phyloP scores from a whole-genome alignment of 2,329 filamentous ascomycete species.

The Botryotinia convoluta region DNA sequence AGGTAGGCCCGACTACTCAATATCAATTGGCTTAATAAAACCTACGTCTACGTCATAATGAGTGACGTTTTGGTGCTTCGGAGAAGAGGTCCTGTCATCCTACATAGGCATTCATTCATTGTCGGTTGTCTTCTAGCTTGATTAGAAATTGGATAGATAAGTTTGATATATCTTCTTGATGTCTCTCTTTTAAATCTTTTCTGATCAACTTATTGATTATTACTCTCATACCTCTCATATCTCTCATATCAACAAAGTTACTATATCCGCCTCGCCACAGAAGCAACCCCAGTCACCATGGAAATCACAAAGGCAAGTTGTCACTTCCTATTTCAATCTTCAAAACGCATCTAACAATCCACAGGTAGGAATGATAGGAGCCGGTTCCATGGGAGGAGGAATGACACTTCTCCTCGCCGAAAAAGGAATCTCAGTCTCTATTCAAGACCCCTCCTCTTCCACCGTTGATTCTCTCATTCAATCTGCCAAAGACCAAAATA shows the following conservation, averaged over 20 bases:
- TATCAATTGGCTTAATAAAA: background rate
- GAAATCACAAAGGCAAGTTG: background rate
- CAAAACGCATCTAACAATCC: background rate
- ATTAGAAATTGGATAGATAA: background rate
- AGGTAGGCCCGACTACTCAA: background rate
- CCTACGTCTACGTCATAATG: background rate
- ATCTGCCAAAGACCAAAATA: conserved; percentile 34
- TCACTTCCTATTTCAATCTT: background rate
- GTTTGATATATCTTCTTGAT: background rate
- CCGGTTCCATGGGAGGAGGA: conserved; percentile 55
- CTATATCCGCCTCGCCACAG: background rate
- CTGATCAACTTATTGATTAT: background rate
- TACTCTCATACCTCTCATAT: background rate
- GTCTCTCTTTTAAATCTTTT: background rate
- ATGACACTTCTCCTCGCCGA: conserved; percentile 59
- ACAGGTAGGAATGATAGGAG: conserved; percentile 55
- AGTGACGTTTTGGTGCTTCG: background rate
- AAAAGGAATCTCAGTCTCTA: conserved; percentile 51
- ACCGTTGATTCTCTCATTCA: conserved; percentile 42
- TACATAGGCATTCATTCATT: background rate
- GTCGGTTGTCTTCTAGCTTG: background rate
- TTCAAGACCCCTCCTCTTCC: conserved; percentile 53
- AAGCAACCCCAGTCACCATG: background rate
- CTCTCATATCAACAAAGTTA: background rate
- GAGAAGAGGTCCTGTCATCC: background rate